phyloP scores from a whole-genome alignment of 2,329 filamentous ascomycete genomes.

The Beauveria varroae region DNA sequence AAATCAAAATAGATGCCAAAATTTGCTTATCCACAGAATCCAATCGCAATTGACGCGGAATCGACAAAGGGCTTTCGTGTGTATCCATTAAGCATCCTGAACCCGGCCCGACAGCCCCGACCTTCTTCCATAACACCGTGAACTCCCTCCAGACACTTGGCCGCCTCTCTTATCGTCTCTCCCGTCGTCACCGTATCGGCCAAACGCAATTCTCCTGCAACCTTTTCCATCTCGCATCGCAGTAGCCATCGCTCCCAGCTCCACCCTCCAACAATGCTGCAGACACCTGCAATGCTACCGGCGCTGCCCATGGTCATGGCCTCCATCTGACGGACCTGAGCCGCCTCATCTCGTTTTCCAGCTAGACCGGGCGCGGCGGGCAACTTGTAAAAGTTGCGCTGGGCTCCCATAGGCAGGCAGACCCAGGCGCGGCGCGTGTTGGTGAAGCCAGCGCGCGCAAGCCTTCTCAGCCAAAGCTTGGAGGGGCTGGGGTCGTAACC shows the following conservation, averaged over 20 bases:
- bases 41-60: conserved; percentile 7
- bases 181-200: conserved; percentile 45
- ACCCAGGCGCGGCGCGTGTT: conserved; percentile 80
- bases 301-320: conserved; percentile 60
- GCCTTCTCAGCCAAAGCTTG: conserved; percentile 68
- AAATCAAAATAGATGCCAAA: not conserved
- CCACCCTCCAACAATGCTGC: conserved; percentile 78
- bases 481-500: conserved; percentile 85
- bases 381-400: conserved; percentile 23
- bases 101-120: conserved; percentile 48
- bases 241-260: conserved; percentile 96
- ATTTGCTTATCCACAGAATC: not conserved
- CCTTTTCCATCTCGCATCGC: conserved; percentile 75
- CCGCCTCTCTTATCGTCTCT: conserved; percentile 46
- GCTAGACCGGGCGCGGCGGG: conserved; percentile 26
- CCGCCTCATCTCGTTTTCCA: conserved; percentile 32
- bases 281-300: conserved; percentile 63
- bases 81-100: conserved; percentile 55
- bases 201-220: conserved; percentile 56
- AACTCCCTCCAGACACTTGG: conserved; percentile 52
- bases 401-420: conserved; percentile 71
- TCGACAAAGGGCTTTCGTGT: conserved; percentile 44
- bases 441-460: conserved; percentile 70
- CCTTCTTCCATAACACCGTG: conserved; percentile 58
- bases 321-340: conserved; percentile 47